These are phyloP conservation scores for Lactarius vividus DNA, from an alignment of 768 basidiomycete species.

Conservation along the genomic window DNA sequence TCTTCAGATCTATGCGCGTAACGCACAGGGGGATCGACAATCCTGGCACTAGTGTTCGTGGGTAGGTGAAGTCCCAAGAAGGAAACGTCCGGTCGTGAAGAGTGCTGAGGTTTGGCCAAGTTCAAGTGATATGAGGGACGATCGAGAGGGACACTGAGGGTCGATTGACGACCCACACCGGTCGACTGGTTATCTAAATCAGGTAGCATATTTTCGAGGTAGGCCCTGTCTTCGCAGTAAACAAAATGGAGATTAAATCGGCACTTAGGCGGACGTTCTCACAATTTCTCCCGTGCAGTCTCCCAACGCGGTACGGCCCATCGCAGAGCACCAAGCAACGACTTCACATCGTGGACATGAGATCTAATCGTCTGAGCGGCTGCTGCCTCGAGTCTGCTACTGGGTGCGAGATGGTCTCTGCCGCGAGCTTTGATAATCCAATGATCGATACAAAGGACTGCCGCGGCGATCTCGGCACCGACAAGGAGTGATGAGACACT, in stretches of 20 bases:
- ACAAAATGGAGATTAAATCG: background rate
- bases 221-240: conserved; percentile 9
- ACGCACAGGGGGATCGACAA: background rate
- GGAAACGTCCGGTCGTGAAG: conserved; percentile 6
- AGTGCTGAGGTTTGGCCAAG: conserved; percentile 5
- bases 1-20: conserved; percentile 2
- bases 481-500: conserved; percentile 24
- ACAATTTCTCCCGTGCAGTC: conserved; percentile 22
- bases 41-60: background rate
- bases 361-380: conserved; percentile 11
- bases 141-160: background rate
- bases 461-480: conserved; percentile 21
- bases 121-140: background rate
- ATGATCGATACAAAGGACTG: conserved; percentile 24
- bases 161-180: background rate
- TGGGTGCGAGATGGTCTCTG: background rate
- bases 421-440: conserved; percentile 26
- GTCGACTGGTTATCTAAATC: conserved; percentile 11
- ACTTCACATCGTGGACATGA: conserved; percentile 21
- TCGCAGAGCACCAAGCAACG: conserved; percentile 19
- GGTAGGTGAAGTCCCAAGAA: background rate
- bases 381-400: background rate
- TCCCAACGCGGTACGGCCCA: conserved; percentile 28
- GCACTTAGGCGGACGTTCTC: background rate
- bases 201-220: conserved; percentile 22